Evolutionary conservation across 345 rosid species (phyloP).

Genomic region (Ailanthus altissimus): DNA sequence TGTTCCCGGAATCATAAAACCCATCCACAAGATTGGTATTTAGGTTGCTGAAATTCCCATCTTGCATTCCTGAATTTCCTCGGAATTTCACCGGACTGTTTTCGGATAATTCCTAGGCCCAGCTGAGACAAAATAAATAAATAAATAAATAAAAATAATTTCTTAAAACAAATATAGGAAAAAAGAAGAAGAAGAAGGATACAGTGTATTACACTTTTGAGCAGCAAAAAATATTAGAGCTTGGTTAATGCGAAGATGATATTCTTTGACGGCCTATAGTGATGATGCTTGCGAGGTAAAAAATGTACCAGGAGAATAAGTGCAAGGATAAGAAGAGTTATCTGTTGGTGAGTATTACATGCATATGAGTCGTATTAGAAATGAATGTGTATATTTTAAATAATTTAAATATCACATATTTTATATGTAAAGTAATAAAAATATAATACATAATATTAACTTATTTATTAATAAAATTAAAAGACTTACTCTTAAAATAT

Average conservation of each 20-base stretch:
- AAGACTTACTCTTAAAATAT: too few species aligned
- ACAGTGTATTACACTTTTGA: slow-evolving; percentile 48
- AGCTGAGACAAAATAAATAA: slow-evolving; percentile 52
- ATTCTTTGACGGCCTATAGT: slow-evolving; percentile 40
- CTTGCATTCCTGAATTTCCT: slow-evolving; percentile 58
- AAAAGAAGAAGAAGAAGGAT: not conserved
- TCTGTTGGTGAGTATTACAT: too few species aligned
- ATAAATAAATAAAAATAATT: too few species aligned
- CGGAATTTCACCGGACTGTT: slow-evolving; percentile 51
- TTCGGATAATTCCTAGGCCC: slow-evolving; percentile 51
- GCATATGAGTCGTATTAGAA: too few species aligned
- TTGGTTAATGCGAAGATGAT: slow-evolving; percentile 53
- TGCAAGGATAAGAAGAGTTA: slow-evolving; percentile 29
- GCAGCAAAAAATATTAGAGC: slow-evolving; percentile 66
- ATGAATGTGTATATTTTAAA: too few species aligned
- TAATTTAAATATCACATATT: too few species aligned
- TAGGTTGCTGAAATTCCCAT: slow-evolving; percentile 39
- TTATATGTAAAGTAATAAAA: too few species aligned
- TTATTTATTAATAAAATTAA: too few species aligned
- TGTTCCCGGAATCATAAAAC: slow-evolving; percentile 68
- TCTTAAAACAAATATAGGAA: not conserved
- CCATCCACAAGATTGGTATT: slow-evolving; percentile 49
- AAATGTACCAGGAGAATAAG: slow-evolving; percentile 34
- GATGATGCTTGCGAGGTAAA: slow-evolving; percentile 40
- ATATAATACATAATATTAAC: too few species aligned